A percentile compares a stretch with the other conserved stretches of the same genome.
These are phyloP conservation scores for Aspergillus calidoustus DNA, from an alignment of 2,329 filamentous ascomycete species.

Conservation along the genomic window DNA sequence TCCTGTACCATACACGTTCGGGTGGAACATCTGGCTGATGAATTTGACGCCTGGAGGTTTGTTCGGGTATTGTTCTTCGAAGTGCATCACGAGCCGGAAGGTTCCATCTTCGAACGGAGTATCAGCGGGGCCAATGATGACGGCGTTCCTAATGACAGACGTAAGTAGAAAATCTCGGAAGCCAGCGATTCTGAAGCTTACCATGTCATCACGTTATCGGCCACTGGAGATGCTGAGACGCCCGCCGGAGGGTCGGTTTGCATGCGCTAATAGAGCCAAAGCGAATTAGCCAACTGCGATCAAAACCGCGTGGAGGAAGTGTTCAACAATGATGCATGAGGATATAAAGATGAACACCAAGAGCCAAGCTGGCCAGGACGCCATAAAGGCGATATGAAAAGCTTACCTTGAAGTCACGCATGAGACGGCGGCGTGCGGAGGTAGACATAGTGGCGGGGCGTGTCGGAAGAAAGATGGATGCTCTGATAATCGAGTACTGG, in stretches of 20 bases:
- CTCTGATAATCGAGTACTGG: conserved; percentile 13
- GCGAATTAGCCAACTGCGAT: conserved; percentile 22
- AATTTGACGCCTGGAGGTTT: conserved; percentile 98
- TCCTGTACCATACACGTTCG: conserved; percentile 96
- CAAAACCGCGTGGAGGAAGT: neutral
- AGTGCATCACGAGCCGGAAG: conserved; percentile 97
- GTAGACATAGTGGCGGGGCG: conserved; percentile 72
- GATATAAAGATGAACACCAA: neutral
- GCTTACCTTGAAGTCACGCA: conserved; percentile 98
- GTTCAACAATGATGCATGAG: neutral
- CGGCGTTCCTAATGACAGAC: conserved; percentile 76
- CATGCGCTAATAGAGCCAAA: conserved; percentile 73
- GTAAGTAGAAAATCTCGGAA: neutral
- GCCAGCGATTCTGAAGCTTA: conserved; percentile 21
- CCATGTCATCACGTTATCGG: conserved; percentile 55
- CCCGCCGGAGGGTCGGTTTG: conserved; percentile 97
- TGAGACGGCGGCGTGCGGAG: conserved; percentile 89
- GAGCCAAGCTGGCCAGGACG: neutral
- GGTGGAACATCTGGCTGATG: conserved; percentile 98
- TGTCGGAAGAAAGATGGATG: conserved; percentile 27
- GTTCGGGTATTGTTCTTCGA: conserved; percentile 98
- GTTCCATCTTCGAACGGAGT: conserved; percentile 98
- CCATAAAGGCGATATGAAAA: neutral
- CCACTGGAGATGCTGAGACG: conserved; percentile 92
- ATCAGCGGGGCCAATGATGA: conserved; percentile 95